Evolutionary conservation across 495 filamentous ascomycete genomes (phyloP).

Genomic region (Penicillium cosmopolitanum): DNA sequence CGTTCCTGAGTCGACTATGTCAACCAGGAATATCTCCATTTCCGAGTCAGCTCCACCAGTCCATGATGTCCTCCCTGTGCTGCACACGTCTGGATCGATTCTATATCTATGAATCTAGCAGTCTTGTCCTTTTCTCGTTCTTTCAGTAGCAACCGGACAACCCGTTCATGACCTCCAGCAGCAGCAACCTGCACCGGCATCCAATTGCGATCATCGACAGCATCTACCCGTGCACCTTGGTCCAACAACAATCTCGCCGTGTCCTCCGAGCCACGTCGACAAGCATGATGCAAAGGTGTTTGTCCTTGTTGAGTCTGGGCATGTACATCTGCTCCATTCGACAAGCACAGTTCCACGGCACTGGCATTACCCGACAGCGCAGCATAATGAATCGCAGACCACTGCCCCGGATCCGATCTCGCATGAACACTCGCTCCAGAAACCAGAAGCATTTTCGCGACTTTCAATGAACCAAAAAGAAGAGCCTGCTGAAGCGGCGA

Average conservation of each 20-base stretch:
- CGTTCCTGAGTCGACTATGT: background rate
- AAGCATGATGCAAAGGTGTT: conserved; percentile 1
- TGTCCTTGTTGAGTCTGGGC: background rate
- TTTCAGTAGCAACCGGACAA: background rate
- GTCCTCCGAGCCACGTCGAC: background rate
- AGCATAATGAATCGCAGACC: background rate
- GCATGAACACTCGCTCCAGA: background rate
- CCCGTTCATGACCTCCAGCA: conserved; percentile 1
- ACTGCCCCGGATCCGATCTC: background rate
- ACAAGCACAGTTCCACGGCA: background rate
- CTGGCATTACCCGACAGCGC: background rate
- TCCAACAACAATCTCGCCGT: background rate
- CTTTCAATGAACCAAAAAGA: conserved; percentile 1
- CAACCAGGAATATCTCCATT: conserved; percentile 2
- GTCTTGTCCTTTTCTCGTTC: background rate
- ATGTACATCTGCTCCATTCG: background rate
- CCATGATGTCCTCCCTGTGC: conserved; percentile 1
- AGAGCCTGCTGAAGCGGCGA: conserved; percentile 1
- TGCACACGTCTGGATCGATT: background rate
- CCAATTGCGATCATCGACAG: background rate
- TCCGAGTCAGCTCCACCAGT: conserved; percentile 1
- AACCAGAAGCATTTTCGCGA: background rate
- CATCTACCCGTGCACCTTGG: background rate
- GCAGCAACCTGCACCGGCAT: conserved; percentile 1
- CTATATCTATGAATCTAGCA: background rate